These are phyloP conservation scores for barrel medic (Medicago truncatula) DNA, from an alignment of 306 rosid species.

Conservation along the genomic window MtrunA17r5.0-ANR NC_053042.1:7317001-7317500, in stretches of 20 bases:
- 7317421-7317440: conserved; percentile 85
- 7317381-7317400: conserved; percentile 74
- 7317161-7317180: conserved; percentile 29
- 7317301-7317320: conserved; percentile 53
- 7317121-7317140: conserved; percentile 36
- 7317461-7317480: conserved; percentile 80
- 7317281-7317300: conserved; percentile 63
- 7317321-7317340: conserved; percentile 59
- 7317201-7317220: conserved; percentile 50
- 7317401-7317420: conserved; percentile 83
- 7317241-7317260: conserved; percentile 58
- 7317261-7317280: conserved; percentile 63
- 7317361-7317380: conserved; percentile 83
- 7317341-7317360: conserved; percentile 72
- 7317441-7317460: conserved; percentile 73
- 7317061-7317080: conserved; percentile 70
- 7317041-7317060: conserved; percentile 35
- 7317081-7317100: conserved; percentile 69
- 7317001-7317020: conserved; percentile 12
- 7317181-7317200: conserved; percentile 24
- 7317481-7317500: conserved; percentile 80
- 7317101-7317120: conserved; percentile 63
- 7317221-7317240: conserved; percentile 68
- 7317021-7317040: conserved; percentile 50
- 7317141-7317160: conserved; percentile 42